Conservation (phyloP, 129 eudicot species). For the Lactuca sativa region DNA sequence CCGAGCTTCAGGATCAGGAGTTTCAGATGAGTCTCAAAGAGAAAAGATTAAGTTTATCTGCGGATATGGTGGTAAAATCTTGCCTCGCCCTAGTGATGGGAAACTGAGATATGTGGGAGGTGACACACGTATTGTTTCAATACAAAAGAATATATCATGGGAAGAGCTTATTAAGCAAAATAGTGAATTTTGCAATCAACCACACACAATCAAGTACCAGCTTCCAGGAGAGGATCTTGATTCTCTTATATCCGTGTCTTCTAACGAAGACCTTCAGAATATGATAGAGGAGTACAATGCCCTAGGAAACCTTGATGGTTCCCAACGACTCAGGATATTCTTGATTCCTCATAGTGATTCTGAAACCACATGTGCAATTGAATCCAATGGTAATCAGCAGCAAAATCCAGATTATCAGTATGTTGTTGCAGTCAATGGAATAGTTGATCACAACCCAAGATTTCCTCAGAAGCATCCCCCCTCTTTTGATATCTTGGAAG, state of each 20-base stretch:
- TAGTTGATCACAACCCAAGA: conserved; percentile 36
- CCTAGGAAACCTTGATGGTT: conserved; percentile 48
- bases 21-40: conserved; percentile 48
- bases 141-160: conserved; percentile 49
- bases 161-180: conserved; percentile 55
- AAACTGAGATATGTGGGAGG: conserved; percentile 82
- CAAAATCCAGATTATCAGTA: conserved; percentile 56
- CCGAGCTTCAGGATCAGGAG: conserved; percentile 34
- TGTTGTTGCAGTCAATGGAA: conserved; percentile 70
- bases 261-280: conserved; percentile 88
- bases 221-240: conserved; percentile 98
- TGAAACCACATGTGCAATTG: conserved; percentile 32
- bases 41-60: conserved; percentile 65
- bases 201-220: conserved; percentile 80
- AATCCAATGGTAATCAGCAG: conserved; percentile 34
- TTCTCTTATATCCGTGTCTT: conserved; percentile 84
- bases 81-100: conserved; percentile 73
- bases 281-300: conserved; percentile 81
- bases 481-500: conserved; percentile 13
- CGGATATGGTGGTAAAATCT: conserved; percentile 67
- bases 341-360: conserved; percentile 56
- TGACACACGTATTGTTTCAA: conserved; percentile 66
- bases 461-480: conserved; percentile 25
- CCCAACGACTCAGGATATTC: conserved; percentile 60
- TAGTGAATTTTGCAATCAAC: conserved; percentile 56